phyloP scores from a whole-genome alignment of 495 filamentous ascomycete species.

The Parmelia sp. region DNA sequence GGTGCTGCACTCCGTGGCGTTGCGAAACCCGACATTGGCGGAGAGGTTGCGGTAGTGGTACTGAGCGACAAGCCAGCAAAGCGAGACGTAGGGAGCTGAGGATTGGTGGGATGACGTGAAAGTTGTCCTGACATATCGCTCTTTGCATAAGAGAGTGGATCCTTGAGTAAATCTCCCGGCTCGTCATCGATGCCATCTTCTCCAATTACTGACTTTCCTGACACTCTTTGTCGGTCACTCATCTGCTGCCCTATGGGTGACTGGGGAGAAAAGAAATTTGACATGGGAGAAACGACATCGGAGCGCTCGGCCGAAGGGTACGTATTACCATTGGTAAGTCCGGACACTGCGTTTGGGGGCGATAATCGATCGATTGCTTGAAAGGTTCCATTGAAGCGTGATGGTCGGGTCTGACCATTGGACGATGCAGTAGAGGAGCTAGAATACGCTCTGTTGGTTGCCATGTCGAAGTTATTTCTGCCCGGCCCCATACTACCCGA shows the following conservation, averaged over 20 bases:
- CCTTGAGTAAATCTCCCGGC: slow-evolving; percentile 73
- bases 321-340: slow-evolving; percentile 41
- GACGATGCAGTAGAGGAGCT: slow-evolving; percentile 50
- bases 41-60: slow-evolving; percentile 50
- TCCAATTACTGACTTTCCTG: slow-evolving; percentile 79
- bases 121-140: slow-evolving; percentile 54
- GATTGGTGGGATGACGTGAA: slow-evolving; percentile 65
- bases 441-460: slow-evolving; percentile 46
- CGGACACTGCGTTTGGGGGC: slow-evolving; percentile 50
- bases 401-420: slow-evolving; percentile 54
- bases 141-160: slow-evolving; percentile 76
- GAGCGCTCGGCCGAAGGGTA: slow-evolving; percentile 46
- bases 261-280: slow-evolving; percentile 74
- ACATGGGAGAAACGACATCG: slow-evolving; percentile 57
- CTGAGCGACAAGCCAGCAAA: slow-evolving; percentile 67
- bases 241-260: slow-evolving; percentile 76
- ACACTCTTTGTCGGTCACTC: slow-evolving; percentile 58
- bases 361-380: slow-evolving; percentile 67
- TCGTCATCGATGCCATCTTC: slow-evolving; percentile 77
- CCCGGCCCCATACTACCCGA: slow-evolving; percentile 39
- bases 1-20: slow-evolving; percentile 42
- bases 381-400: slow-evolving; percentile 73
- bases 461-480: slow-evolving; percentile 58
- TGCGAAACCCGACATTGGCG: slow-evolving; percentile 47
- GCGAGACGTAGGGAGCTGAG: slow-evolving; percentile 64